Conservation (phyloP, 179 eudicot species). For the Vitellaria paradoxa region DNA sequence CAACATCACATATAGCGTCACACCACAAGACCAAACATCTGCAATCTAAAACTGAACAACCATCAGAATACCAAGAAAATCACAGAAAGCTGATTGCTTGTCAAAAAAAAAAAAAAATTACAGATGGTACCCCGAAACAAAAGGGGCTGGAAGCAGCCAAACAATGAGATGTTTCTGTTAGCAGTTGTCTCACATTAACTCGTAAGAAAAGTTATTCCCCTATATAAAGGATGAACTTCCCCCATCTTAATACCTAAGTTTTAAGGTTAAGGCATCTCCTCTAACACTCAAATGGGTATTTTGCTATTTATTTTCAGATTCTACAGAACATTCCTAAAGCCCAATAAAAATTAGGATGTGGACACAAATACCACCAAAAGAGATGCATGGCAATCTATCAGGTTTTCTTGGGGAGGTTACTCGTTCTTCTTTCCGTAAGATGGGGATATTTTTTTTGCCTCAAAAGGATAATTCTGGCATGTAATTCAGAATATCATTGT, state of each 20-base stretch:
- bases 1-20: constrained; percentile 78
- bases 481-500: too few relatives aligned
- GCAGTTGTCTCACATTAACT: too few relatives aligned
- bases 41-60: constrained; percentile 44
- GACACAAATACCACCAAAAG: too few relatives aligned
- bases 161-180: neutral
- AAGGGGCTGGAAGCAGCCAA: neutral
- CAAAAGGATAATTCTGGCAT: too few relatives aligned
- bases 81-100: neutral
- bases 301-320: too few relatives aligned
- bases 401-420: neutral
- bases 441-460: too few relatives aligned
- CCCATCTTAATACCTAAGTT: too few relatives aligned
- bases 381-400: neutral
- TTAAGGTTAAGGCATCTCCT: too few relatives aligned
- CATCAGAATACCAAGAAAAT: neutral
- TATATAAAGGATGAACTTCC: too few relatives aligned
- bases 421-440: neutral
- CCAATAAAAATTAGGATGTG: neutral
- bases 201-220: too few relatives aligned
- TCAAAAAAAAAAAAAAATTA: neutral
- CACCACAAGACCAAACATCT: constrained; percentile 92
- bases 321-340: too few relatives aligned
- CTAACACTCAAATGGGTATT: too few relatives aligned
- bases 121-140: neutral